Conservation (phyloP, 345 rosid genomes). For the Erucastrum elatum region DNA sequence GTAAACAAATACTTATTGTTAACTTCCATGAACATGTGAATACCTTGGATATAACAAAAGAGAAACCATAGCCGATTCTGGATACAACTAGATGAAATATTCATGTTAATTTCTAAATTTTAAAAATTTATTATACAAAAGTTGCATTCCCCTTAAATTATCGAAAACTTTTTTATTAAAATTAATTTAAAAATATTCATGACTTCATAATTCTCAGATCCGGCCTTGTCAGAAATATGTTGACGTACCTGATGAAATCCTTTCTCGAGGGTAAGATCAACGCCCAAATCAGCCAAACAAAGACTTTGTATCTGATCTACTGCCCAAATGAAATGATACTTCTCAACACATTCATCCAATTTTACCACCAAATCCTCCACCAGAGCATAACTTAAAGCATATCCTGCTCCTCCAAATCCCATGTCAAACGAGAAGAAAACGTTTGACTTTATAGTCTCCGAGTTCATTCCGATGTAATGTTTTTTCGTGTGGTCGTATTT, state of each 20-base stretch:
- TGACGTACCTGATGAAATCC: constrained; percentile 69
- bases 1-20: neutral
- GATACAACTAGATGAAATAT: neutral
- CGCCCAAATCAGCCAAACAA: constrained; percentile 58
- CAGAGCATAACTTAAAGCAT: constrained; percentile 60
- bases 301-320: constrained; percentile 44
- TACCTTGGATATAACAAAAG: neutral
- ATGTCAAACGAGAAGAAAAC: constrained; percentile 48
- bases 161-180: too few relatives aligned
- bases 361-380: constrained; percentile 44
- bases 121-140: too few relatives aligned
- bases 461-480: constrained; percentile 51
- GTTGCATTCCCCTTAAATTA: too few relatives aligned
- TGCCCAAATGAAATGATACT: constrained; percentile 40
- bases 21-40: neutral
- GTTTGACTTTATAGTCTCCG: constrained; percentile 48
- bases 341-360: constrained; percentile 54
- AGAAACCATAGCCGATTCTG: too few relatives aligned
- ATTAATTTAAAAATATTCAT: too few relatives aligned
- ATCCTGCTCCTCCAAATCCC: constrained; percentile 75
- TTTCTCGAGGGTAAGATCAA: constrained; percentile 41
- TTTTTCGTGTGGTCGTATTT: constrained; percentile 57
- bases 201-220: neutral
- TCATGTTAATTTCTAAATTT: too few relatives aligned
- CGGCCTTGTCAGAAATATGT: neutral